Conservation (phyloP, 2,329 filamentous ascomycete species). For the Tricladium varicosporioides region DNA sequence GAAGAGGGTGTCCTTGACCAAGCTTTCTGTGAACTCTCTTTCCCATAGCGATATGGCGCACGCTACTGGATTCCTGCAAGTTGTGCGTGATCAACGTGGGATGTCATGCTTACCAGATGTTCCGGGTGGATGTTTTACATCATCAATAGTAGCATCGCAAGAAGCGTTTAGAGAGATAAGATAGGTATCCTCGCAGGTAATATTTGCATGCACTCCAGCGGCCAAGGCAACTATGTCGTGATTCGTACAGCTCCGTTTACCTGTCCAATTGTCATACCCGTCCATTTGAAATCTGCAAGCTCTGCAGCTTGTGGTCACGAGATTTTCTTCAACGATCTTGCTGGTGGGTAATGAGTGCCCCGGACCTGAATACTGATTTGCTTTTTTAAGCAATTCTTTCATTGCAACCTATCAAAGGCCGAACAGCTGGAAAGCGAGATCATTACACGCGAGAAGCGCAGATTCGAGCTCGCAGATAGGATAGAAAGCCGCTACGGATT, state of each 20-base stretch:
- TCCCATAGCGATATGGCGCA: neutral
- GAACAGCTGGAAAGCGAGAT: neutral
- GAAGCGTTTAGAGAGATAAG: neutral
- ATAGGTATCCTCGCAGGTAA: neutral
- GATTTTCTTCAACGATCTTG: neutral
- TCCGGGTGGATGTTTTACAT: neutral
- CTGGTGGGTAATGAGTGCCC: neutral
- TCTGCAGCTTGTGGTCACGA: neutral
- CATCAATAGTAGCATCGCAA: neutral
- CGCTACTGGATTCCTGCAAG: neutral
- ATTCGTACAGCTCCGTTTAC: neutral
- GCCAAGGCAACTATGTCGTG: neutral
- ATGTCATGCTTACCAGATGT: conserved; percentile 1
- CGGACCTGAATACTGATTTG: neutral
- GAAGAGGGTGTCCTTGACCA: neutral
- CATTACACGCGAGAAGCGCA: conserved; percentile 20
- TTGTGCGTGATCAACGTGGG: neutral
- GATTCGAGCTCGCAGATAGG: conserved; percentile 13
- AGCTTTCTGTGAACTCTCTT: neutral
- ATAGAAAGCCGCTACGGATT: neutral
- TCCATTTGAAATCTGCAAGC: neutral
- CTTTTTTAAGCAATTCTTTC: neutral
- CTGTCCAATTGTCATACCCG: neutral
- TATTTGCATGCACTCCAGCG: neutral
- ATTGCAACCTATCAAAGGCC: conserved; percentile 8